Evolutionary conservation across 768 basidiomycete genomes (phyloP), one percentile per base, ranked within the genome.

Genomic region (Xerocomus potaroensis): DNA sequence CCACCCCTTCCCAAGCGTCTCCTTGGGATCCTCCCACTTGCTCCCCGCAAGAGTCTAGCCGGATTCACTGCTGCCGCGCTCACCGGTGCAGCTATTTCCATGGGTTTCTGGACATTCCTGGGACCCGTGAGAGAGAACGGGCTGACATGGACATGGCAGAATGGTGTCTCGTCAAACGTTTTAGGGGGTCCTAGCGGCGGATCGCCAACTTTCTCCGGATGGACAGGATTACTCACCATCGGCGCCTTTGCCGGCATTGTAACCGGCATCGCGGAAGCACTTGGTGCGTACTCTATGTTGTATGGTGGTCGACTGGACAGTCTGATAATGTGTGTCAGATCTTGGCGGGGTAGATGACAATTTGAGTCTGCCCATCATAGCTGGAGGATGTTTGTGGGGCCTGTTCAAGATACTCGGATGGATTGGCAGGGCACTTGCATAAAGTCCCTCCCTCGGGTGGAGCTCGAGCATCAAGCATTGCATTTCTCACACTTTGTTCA

Each of bases 301-400:
- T 45, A 45, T 41, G 23, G 32, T 33, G 11, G 23, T 45, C 4
- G 23, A 39, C 42, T 57, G 29, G 56, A n/a, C 0, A 3, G 8
- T 16, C 23, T 21, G 24, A 7, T 42, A 35, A 31, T 40, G 41
- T 31, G 37, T 24, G 11, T 33, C 61, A 95, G 91, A 94, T 64
- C 72, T 95, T 3, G 91, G 91, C 15, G 78, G 76, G 0, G 62
- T 91, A 31, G 93, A 96, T 58, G 93, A 96, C 61, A 95, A 96
- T 62, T 65, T 96, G 21, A 94, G 90, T 8, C 68, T 96, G 21
- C 93, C 93, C 4, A 82, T 95, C 60, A 79, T 94, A 45, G 83
- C 90, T 6, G 92, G 92, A 3, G 87, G 80, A 2, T 74, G 79
- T 54, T 62, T 84, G 24, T 84, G 79, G 79, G 72, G 71, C 3